These are phyloP conservation scores for Echium plantagineum DNA, from an alignment of 257 asterid genomes.

Conservation along the genomic window DNA sequence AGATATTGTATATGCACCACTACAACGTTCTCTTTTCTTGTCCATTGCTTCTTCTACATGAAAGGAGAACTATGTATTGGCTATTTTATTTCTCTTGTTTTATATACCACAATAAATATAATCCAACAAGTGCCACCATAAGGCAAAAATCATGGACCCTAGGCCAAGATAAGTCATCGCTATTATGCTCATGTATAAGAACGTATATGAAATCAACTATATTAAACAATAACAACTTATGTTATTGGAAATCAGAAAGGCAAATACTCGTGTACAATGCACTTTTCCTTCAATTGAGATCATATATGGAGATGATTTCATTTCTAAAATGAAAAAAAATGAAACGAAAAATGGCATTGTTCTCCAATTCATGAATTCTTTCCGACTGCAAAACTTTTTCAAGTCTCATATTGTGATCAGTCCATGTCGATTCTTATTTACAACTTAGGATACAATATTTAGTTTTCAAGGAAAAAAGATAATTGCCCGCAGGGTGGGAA, in stretches of 20 bases:
- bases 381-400: background rate
- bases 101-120: background rate
- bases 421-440: background rate
- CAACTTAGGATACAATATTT: background rate
- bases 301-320: background rate
- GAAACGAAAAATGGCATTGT: background rate
- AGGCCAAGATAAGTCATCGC: background rate
- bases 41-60: background rate
- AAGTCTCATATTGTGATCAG: background rate
- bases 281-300: background rate
- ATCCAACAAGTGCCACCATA: background rate
- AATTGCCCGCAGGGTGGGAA: background rate
- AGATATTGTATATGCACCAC: background rate
- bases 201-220: no score
- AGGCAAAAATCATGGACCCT: background rate
- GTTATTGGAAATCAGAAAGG: background rate
- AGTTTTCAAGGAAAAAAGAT: background rate
- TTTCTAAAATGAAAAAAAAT: background rate
- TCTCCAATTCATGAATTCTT: background rate
- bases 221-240: background rate
- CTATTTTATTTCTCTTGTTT: background rate
- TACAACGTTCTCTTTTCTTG: background rate
- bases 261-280: background rate
- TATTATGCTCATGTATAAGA: no score
- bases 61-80: background rate